phyloP scores from a whole-genome alignment of 805 yeast species.

The Wickerhamiella nectarea region DNA sequence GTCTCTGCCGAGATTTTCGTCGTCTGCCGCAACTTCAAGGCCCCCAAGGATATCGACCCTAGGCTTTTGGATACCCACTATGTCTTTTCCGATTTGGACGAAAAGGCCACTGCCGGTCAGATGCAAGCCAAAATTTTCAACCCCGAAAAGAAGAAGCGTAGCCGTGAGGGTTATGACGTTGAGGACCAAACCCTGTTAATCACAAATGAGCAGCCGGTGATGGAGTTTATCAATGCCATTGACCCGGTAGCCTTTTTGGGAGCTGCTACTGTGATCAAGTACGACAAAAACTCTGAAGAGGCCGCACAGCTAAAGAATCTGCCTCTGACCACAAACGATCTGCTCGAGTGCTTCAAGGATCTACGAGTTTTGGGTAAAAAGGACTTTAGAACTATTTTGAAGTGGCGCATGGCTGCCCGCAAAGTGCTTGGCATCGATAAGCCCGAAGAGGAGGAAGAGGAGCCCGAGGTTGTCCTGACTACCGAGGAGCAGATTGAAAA shows the following conservation, averaged over 20 bases:
- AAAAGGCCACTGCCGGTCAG: conserved; percentile 37
- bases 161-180: conserved; percentile 85
- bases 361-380: conserved; percentile 86
- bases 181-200: conserved; percentile 52
- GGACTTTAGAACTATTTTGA: conserved; percentile 73
- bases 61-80: conserved; percentile 80
- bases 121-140: conserved; percentile 87
- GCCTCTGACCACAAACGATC: conserved; percentile 65
- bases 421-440: conserved; percentile 56
- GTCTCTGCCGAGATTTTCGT: conserved; percentile 99
- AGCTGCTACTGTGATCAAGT: conserved; percentile 46
- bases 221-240: conserved; percentile 70
- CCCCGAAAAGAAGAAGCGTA: conserved; percentile 82
- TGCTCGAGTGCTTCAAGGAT: conserved; percentile 75
- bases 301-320: conserved; percentile 59
- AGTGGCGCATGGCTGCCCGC: conserved; percentile 83
- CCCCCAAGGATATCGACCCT: conserved; percentile 91
- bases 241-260: conserved; percentile 81
- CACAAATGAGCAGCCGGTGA: conserved; percentile 55
- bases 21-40: conserved; percentile 89
- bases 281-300: conserved; percentile 52
- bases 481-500: conserved; percentile 80
- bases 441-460: conserved; percentile 34
- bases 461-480: conserved; percentile 53
- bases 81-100: conserved; percentile 77